These are phyloP conservation scores for Vaccinium macrocarpon DNA, from an alignment of 148 eudicot species.

Conservation along the genomic window DNA sequence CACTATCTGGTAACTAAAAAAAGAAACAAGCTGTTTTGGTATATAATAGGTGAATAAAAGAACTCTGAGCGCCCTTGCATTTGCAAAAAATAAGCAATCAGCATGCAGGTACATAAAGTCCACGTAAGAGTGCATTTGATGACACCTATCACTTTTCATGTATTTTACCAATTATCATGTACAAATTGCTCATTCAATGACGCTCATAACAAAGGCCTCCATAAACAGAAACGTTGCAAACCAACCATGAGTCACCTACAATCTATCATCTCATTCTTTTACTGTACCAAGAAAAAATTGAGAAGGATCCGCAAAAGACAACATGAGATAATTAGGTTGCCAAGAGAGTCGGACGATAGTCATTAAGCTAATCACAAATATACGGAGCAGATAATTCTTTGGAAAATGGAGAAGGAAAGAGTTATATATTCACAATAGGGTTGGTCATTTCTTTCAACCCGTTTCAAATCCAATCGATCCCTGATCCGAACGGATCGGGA, in stretches of 20 bases:
- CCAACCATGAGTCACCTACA: not conserved
- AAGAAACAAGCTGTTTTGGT: not conserved
- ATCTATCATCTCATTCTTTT: too few species aligned
- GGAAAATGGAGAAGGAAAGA: not conserved
- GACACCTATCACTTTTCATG: not conserved
- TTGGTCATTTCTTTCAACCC: too few species aligned
- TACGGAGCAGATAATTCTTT: not conserved
- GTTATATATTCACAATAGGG: not conserved
- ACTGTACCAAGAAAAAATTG: too few species aligned
- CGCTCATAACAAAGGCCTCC: not conserved
- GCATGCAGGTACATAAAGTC: not conserved
- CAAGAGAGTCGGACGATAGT: not conserved
- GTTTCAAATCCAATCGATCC: too few species aligned
- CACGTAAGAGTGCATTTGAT: not conserved
- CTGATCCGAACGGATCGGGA: too few species aligned
- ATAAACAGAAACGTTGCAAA: not conserved
- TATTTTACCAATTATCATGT: not conserved
- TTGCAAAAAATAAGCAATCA: not conserved
- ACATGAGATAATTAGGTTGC: not conserved
- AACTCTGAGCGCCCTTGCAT: not conserved
- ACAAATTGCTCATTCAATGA: not conserved
- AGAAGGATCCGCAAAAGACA: too few species aligned
- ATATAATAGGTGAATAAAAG: not conserved
- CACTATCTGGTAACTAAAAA: not conserved
- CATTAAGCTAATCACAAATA: not conserved